A percentile compares a stretch with the other conserved stretches of the same genome.
phyloP scores from a whole-genome alignment of 2,329 filamentous ascomycete genomes.

The Fusarium albidum region DNA sequence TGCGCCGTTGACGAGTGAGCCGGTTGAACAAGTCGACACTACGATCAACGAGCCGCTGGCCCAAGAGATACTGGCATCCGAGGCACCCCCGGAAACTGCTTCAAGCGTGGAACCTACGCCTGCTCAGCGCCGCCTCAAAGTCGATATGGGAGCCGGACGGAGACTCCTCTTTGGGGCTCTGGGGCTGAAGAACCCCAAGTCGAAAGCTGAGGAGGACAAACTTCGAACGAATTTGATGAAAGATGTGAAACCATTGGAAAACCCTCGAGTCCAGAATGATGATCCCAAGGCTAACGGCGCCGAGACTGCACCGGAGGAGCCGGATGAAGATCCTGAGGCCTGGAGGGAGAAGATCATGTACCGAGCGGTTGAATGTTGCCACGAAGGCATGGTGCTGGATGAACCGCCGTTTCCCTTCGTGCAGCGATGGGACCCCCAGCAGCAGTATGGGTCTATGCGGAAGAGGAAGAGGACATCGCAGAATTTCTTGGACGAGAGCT shows the following conservation, averaged over 20 bases:
- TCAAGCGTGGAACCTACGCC: conserved; percentile 15
- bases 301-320: conserved; percentile 14
- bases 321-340: conserved; percentile 60
- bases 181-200: conserved; percentile 73
- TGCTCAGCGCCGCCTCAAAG: conserved; percentile 31
- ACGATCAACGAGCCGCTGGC: conserved; percentile 8
- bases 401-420: conserved; percentile 89
- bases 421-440: conserved; percentile 86
- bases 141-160: conserved; percentile 66
- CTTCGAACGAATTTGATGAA: conserved; percentile 68
- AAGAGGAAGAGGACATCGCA: conserved; percentile 60
- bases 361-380: conserved; percentile 83
- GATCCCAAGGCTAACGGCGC: conserved; percentile 16
- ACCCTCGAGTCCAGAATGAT: conserved; percentile 43
- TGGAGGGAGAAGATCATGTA: conserved; percentile 81
- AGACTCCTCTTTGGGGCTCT: conserved; percentile 77
- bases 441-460: conserved; percentile 55
- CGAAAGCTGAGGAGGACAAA: conserved; percentile 71
- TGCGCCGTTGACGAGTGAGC: conserved; percentile 2
- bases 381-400: conserved; percentile 72
- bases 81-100: conserved; percentile 3
- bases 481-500: conserved; percentile 41
- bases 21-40: not conserved
- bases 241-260: conserved; percentile 54
- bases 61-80: conserved; percentile 3